phyloP scores from a whole-genome alignment of 345 rosid genomes.

The Bruguiera parviflora region DNA sequence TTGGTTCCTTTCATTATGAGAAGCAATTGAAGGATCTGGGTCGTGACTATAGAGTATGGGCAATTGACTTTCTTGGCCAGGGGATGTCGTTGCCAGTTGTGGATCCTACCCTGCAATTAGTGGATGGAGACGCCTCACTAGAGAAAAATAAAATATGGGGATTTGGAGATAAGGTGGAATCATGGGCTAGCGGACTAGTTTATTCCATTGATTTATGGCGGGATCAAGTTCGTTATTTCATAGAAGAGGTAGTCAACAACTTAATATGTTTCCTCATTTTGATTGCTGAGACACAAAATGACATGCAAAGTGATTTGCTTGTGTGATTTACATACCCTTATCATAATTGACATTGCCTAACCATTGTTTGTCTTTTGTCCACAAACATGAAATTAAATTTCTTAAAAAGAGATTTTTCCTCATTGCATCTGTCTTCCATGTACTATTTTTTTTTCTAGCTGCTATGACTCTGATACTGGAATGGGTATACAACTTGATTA shows the following conservation, averaged over 20 bases:
- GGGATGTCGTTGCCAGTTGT: constrained; percentile 77
- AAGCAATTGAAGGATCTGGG: constrained; percentile 90
- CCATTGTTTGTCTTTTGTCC: too few relatives aligned
- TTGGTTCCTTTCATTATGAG: constrained; percentile 92
- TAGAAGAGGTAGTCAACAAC: constrained; percentile 57
- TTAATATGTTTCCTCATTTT: background rate
- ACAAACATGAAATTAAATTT: too few relatives aligned
- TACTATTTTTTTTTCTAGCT: background rate
- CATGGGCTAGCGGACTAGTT: constrained; percentile 78
- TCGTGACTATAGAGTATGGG: constrained; percentile 88
- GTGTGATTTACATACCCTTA: background rate
- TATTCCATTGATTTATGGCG: constrained; percentile 84
- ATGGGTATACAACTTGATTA: background rate
- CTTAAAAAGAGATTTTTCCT: background rate
- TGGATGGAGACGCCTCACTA: constrained; percentile 25
- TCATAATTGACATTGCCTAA: background rate
- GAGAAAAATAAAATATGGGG: constrained; percentile 56
- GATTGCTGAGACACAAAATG: background rate
- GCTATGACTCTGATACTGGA: background rate
- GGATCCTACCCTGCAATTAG: constrained; percentile 54
- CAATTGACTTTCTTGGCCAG: constrained; percentile 93
- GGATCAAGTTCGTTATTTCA: constrained; percentile 73
- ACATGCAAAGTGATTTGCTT: background rate
- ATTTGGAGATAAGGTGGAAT: constrained; percentile 70
- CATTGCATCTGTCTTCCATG: background rate